These are phyloP conservation scores for Heliocybe sulcata DNA, from an alignment of 1,284 basidiomycete species.

Conservation along the genomic window DNA sequence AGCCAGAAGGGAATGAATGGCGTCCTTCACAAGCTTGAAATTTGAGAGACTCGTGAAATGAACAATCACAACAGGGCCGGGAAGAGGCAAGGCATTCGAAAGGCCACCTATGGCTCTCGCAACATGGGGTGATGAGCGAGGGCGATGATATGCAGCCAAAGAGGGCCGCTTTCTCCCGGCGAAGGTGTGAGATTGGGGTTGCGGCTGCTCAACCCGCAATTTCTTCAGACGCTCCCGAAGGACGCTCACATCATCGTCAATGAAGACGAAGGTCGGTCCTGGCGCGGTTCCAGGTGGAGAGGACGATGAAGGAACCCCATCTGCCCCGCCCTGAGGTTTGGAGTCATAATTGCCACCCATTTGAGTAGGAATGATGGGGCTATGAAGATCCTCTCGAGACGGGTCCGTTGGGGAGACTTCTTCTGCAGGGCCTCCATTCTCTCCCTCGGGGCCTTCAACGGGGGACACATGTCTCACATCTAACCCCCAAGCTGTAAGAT, in stretches of 20 bases:
- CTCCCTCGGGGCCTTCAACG: constrained; percentile 42
- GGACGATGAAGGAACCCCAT: constrained; percentile 8
- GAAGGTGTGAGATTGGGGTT: constrained; percentile 26
- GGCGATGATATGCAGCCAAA: constrained; percentile 58
- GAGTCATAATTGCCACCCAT: neutral
- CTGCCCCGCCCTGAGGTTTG: constrained; percentile 1
- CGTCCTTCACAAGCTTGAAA: constrained; percentile 82
- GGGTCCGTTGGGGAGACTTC: constrained; percentile 9
- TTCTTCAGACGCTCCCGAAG: constrained; percentile 66
- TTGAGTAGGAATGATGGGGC: constrained; percentile 1
- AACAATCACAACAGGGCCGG: constrained; percentile 53
- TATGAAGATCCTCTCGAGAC: constrained; percentile 6
- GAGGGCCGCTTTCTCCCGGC: constrained; percentile 67
- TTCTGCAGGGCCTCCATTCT: constrained; percentile 11
- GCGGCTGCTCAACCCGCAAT: constrained; percentile 49
- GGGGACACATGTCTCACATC: constrained; percentile 80
- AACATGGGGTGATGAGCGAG: constrained; percentile 73
- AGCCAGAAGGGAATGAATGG: constrained; percentile 65
- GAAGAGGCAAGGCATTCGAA: constrained; percentile 13
- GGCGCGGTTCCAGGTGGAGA: constrained; percentile 14
- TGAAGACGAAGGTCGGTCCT: constrained; percentile 62
- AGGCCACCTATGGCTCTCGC: constrained; percentile 43
- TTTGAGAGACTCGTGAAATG: constrained; percentile 89
- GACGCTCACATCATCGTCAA: constrained; percentile 82
- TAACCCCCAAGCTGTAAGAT: constrained; percentile 91